phyloP scores from a whole-genome alignment of 257 asterid species.

The Nicotiana paniculata region DNA sequence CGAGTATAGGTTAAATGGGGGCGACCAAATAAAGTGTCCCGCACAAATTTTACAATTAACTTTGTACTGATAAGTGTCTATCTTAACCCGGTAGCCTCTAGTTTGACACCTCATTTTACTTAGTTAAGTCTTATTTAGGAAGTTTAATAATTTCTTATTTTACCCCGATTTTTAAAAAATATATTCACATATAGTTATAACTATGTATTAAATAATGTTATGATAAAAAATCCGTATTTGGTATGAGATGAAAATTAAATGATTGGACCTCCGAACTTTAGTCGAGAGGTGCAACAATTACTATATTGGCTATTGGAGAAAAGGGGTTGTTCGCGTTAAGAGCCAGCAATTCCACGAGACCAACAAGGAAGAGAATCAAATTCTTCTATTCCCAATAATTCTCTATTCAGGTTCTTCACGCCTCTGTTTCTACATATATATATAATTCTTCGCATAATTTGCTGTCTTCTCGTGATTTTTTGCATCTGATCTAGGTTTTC shows the following conservation, averaged over 20 bases:
- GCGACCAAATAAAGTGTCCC: too few relatives aligned
- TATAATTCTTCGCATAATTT: not conserved
- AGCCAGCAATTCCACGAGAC: not conserved
- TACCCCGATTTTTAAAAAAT: not conserved
- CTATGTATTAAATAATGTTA: not conserved
- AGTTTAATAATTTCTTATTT: not conserved
- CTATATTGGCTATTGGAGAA: not conserved
- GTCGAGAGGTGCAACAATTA: not conserved
- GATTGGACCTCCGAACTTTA: not conserved
- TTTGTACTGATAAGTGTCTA: too few relatives aligned
- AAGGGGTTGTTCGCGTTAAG: not conserved
- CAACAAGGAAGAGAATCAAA: not conserved
- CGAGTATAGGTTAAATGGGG: too few relatives aligned
- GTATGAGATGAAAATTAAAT: too few relatives aligned
- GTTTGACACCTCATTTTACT: too few relatives aligned
- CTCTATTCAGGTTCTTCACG: not conserved
- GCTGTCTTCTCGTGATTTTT: not conserved
- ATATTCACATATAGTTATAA: not conserved
- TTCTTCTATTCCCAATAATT: not conserved
- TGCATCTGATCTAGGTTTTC: not conserved
- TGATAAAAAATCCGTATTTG: too few relatives aligned
- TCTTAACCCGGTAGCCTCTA: not conserved
- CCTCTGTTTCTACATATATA: not conserved
- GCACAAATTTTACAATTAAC: too few relatives aligned
- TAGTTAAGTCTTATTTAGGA: not conserved